A percentile compares a stretch with the other conserved stretches of the same genome.
Evolutionary conservation across 257 asterid species (phyloP).

Genomic region (Misopates orontium): DNA sequence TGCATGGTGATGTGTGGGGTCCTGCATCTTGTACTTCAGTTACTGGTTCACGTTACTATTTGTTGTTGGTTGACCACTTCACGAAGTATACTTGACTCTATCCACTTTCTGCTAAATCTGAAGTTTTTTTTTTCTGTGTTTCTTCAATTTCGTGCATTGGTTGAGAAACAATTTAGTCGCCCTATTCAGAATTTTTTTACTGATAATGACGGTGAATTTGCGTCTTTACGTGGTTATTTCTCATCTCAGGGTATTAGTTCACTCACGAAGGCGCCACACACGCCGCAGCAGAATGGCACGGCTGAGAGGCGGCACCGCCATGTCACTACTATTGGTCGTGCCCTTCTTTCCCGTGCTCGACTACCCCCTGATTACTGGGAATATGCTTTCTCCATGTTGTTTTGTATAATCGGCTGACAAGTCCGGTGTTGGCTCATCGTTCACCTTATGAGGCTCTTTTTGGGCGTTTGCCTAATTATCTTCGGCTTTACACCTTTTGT

Average conservation of each 20-base stretch:
- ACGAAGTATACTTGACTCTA: background rate
- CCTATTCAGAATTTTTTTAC: background rate
- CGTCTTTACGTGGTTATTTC: background rate
- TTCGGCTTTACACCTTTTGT: background rate
- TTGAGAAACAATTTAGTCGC: slow-evolving; percentile 5
- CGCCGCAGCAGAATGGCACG: slow-evolving; percentile 13
- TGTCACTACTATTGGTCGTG: background rate
- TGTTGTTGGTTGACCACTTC: background rate
- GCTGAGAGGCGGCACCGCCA: background rate
- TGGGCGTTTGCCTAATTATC: background rate
- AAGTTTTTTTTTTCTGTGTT: background rate
- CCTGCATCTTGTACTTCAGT: background rate
- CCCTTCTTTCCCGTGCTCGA: background rate
- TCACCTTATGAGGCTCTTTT: background rate
- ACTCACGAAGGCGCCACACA: background rate
- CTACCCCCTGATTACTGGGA: background rate
- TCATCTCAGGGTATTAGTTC: background rate
- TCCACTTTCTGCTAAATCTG: background rate
- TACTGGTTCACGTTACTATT: background rate
- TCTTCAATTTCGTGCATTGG: background rate
- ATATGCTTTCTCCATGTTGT: background rate
- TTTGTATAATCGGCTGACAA: background rate
- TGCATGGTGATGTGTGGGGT: background rate
- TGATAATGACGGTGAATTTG: slow-evolving; percentile 7
- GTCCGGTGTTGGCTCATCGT: background rate